Evolutionary conservation across 257 asterid species (phyloP), one percentile per base, ranked within the genome.

Genomic region (Petrea volubilis): DNA sequence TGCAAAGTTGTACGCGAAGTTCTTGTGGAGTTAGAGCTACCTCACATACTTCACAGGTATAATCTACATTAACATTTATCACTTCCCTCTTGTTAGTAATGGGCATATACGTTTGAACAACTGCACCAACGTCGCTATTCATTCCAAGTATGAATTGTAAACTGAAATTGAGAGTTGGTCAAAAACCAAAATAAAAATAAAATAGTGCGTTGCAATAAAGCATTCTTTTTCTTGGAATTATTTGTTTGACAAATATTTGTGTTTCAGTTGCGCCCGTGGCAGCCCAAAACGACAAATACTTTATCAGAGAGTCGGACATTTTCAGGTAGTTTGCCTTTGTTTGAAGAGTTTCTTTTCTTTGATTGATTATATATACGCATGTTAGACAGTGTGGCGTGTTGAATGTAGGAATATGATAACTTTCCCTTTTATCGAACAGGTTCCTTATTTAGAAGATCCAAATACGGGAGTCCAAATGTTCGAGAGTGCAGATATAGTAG

Each of bases 1-100:
- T 90, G 97, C 88, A 91, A 91, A 88, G 86, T 91, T 76, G 99
- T 91, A 2, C 93, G 96, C 6, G 98, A 94, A 86, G 82, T 76
- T 46, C 96, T 94, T 23, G 96, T 91, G 59, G 98, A 94, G 80
- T 74, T 91, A 66, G 97, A 91, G 86, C 90, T 91, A 53, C 98
- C 97, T 78, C 99, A 91, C 84, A 84, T 88, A 83, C 90, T 83
- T 58, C 93, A 77, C 86, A 94, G 96, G 98, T 94, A 70, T 72
- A 34, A 14, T 46, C 65, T 1, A 20, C 4, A 18, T 0, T 43
- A 44, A 34, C 11, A 34, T n/a, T 21, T 58, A 3, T 59, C 36
- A 50, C 6, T 23, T 36, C 7, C 55, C 27, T 53, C 64, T 63
- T 13, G 29, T 47, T 49, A 40, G 21, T 38, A 52, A 17, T n/a